Percentiles rank a stretch among this genome's conserved stretches.
Evolutionary conservation across 345 rosid genomes (phyloP).

Genomic region (Eucalyptus paniculata): DNA sequence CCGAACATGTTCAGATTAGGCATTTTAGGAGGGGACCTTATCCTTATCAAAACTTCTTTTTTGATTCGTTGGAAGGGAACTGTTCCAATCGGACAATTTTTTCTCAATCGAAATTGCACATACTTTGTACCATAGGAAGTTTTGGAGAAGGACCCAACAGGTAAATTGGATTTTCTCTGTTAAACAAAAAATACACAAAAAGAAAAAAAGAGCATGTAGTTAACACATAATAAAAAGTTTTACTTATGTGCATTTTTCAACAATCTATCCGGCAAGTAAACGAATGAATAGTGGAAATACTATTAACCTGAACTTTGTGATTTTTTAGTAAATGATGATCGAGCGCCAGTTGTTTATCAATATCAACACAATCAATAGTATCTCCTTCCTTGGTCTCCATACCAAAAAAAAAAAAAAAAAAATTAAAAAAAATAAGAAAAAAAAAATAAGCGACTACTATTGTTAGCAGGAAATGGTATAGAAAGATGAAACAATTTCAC

Average conservation of each 20-base stretch:
- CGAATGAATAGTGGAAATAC: neutral
- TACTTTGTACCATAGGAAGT: neutral
- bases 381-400: neutral
- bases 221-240: neutral
- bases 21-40: neutral
- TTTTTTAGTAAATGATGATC: neutral
- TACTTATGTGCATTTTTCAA: neutral
- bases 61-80: neutral
- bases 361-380: neutral
- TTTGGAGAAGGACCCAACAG: neutral
- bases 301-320: neutral
- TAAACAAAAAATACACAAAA: neutral
- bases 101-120: neutral
- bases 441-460: neutral
- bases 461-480: neutral
- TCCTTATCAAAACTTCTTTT: neutral
- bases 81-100: neutral
- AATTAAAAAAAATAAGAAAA: too few species aligned
- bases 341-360: neutral
- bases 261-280: neutral
- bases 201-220: neutral
- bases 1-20: neutral
- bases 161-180: neutral
- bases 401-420: too few species aligned
- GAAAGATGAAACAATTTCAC: neutral